Percentiles rank a stretch among this genome's conserved stretches.
phyloP scores from a whole-genome alignment of 108 stramenopile genomes.

The Craspedostauros australis region DNA sequence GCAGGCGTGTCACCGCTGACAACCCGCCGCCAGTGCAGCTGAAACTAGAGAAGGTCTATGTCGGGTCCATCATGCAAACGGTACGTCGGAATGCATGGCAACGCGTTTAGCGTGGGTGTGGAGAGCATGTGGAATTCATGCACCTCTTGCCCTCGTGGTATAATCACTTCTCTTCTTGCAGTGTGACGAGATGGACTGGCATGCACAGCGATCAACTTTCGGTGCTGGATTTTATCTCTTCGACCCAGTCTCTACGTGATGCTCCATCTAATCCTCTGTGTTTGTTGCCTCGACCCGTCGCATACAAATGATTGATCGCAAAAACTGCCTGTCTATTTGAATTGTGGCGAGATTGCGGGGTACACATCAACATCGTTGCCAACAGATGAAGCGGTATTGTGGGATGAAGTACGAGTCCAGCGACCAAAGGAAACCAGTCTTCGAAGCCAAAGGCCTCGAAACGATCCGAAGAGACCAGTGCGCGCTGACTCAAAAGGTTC shows the following conservation, averaged over 20 bases:
- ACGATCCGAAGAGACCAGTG: conserved; percentile 85
- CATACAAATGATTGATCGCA: too few relatives aligned
- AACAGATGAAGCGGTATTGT: conserved; percentile 78
- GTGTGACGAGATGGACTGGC: too few relatives aligned
- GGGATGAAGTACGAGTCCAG: conserved; percentile 85
- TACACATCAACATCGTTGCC: neutral
- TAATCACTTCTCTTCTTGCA: too few relatives aligned
- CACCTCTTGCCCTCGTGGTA: too few relatives aligned
- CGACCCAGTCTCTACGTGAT: too few relatives aligned
- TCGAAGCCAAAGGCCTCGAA: conserved; percentile 88
- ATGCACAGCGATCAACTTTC: too few relatives aligned
- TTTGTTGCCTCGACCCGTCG: neutral
- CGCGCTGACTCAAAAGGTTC: conserved; percentile 72
- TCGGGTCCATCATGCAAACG: conserved; percentile 81
- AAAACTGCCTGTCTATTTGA: too few relatives aligned
- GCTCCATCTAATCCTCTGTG: too few relatives aligned
- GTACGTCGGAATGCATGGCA: conserved; percentile 14
- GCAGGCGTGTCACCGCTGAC: conserved; percentile 66
- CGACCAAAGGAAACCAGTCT: conserved; percentile 58
- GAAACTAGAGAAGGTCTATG: conserved; percentile 97
- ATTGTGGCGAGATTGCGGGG: too few relatives aligned
- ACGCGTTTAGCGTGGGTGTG: too few relatives aligned
- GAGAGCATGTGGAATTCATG: too few relatives aligned
- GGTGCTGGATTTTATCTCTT: too few relatives aligned
- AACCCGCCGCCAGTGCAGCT: conserved; percentile 92